phyloP scores from a whole-genome alignment of 345 rosid genomes.

The Fremontodendron californicum region DNA sequence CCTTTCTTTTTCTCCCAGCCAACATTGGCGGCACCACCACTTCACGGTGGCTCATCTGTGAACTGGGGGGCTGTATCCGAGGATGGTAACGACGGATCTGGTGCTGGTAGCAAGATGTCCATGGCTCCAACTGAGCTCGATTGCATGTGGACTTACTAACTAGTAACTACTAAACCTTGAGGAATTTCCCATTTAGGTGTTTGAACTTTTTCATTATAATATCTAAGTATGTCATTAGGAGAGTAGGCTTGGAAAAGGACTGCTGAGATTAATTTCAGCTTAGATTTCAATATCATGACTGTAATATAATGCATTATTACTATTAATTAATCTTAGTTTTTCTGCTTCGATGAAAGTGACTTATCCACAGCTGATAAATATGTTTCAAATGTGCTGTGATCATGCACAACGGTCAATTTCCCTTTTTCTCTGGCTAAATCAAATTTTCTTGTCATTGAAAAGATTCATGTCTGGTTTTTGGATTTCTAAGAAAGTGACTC shows the following conservation, averaged over 20 bases:
- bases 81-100: slow-evolving; percentile 15
- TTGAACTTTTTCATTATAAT: not conserved
- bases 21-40: slow-evolving; percentile 18
- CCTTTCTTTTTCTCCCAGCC: slow-evolving; percentile 51
- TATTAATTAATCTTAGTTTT: not conserved
- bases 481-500: not conserved
- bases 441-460: not conserved
- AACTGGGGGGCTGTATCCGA: slow-evolving; percentile 34
- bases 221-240: not conserved
- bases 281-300: not conserved
- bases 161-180: not conserved
- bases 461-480: not conserved
- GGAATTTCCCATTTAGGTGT: not conserved
- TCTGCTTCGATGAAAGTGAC: slow-evolving; percentile 1
- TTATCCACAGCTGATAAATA: not conserved
- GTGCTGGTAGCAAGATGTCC: slow-evolving; percentile 34
- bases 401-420: slow-evolving; percentile 1
- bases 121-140: slow-evolving; percentile 67
- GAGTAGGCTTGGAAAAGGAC: not conserved
- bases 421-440: not conserved
- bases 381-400: not conserved
- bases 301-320: not conserved
- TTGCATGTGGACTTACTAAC: slow-evolving; percentile 62
- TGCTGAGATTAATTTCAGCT: not conserved
- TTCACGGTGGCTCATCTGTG: slow-evolving; percentile 25